These are phyloP conservation scores for Leccinum cinnamomeum DNA, from an alignment of 1,284 basidiomycete genomes.

Conservation along the genomic window DNA sequence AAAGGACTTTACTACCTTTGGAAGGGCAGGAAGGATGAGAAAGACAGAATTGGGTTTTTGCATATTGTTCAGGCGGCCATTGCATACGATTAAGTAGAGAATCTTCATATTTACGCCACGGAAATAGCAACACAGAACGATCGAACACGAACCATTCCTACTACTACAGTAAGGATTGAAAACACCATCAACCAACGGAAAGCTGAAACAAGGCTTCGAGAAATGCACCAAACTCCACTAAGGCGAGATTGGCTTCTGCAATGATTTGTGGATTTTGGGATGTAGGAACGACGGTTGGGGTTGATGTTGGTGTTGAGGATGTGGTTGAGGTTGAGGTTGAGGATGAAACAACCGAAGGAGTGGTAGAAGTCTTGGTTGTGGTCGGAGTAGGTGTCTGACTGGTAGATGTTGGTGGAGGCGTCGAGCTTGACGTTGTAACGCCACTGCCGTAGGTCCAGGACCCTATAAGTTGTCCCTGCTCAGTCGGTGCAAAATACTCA, in stretches of 20 bases:
- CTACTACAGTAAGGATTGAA: neutral
- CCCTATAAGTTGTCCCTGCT: slow-evolving; percentile 39
- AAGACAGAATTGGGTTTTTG: slow-evolving; percentile 24
- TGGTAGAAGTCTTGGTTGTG: slow-evolving; percentile 4
- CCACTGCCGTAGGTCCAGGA: slow-evolving; percentile 40
- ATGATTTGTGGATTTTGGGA: slow-evolving; percentile 25
- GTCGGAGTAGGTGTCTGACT: slow-evolving; percentile 11
- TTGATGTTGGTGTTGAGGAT: slow-evolving; percentile 7
- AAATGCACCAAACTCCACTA: slow-evolving; percentile 27
- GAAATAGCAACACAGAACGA: neutral
- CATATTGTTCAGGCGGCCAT: slow-evolving; percentile 31
- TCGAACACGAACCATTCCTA: neutral
- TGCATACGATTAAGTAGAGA: slow-evolving; percentile 17
- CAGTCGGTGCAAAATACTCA: slow-evolving; percentile 38
- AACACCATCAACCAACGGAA: neutral
- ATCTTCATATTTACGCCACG: slow-evolving; percentile 1
- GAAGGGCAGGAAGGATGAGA: slow-evolving; percentile 21
- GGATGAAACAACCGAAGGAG: slow-evolving; percentile 4
- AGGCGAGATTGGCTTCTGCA: slow-evolving; percentile 25
- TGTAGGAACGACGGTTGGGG: slow-evolving; percentile 2
- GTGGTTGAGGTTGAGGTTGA: neutral
- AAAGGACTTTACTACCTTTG: slow-evolving; percentile 36
- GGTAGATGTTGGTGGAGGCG: slow-evolving; percentile 8
- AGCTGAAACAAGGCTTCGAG: slow-evolving; percentile 18
- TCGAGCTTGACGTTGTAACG: slow-evolving; percentile 22